Evolutionary conservation across 768 basidiomycete genomes (phyloP).

Genomic region (Psilocybe cubensis): DNA sequence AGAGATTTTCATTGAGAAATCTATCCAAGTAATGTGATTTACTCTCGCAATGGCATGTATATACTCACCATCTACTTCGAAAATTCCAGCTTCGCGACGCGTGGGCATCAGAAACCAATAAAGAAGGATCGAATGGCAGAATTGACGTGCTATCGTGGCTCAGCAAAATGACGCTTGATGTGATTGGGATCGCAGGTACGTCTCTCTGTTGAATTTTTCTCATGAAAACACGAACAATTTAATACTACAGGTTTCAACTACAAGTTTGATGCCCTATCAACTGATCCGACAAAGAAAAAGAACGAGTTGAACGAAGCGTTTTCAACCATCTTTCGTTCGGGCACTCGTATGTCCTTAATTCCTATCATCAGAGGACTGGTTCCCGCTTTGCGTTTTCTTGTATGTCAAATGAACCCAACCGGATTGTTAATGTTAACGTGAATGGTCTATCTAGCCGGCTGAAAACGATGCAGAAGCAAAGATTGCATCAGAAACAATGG

Average conservation of each 20-base stretch:
- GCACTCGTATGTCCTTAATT: slow-evolving; percentile 37
- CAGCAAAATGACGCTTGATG: slow-evolving; percentile 70
- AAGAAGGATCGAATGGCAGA: slow-evolving; percentile 26
- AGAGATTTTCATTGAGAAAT: slow-evolving; percentile 57
- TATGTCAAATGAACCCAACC: slow-evolving; percentile 15
- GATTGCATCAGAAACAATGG: slow-evolving; percentile 43
- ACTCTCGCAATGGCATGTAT: too few relatives aligned
- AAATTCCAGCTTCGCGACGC: slow-evolving; percentile 49
- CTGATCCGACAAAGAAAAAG: slow-evolving; percentile 37
- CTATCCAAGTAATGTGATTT: slow-evolving; percentile 42
- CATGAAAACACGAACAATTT: slow-evolving; percentile 40
- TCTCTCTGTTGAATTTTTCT: slow-evolving; percentile 25
- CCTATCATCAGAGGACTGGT: slow-evolving; percentile 34
- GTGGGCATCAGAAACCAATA: slow-evolving; percentile 39
- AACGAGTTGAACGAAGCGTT: slow-evolving; percentile 60
- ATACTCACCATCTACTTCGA: not conserved
- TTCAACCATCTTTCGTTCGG: slow-evolving; percentile 47
- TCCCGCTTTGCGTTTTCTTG: slow-evolving; percentile 41
- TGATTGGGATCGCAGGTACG: slow-evolving; percentile 72
- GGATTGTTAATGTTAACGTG: not conserved
- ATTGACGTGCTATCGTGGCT: slow-evolving; percentile 71
- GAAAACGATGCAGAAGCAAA: slow-evolving; percentile 29
- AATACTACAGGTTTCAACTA: slow-evolving; percentile 33
- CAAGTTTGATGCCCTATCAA: slow-evolving; percentile 33
- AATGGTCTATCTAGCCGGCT: slow-evolving; percentile 27